Evolutionary conservation across 495 filamentous ascomycete species (phyloP).

Genomic region (Penicillium steckii): DNA sequence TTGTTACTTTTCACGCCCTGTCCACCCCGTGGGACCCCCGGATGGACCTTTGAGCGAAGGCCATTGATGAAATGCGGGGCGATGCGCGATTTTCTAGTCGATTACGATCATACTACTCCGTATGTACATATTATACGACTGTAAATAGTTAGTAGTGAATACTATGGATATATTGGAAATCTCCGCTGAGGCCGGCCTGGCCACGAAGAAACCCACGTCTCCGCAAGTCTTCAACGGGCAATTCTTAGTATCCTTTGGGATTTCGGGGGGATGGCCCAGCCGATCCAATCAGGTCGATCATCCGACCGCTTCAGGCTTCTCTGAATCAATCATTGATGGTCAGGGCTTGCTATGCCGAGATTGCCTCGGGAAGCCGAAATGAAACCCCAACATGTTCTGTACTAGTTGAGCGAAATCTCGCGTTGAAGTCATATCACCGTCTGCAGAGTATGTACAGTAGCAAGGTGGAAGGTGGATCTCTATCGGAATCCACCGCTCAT

Average conservation of each 20-base stretch:
- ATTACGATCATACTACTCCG: constrained; percentile 3
- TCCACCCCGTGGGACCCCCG: neutral
- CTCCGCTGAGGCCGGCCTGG: no score
- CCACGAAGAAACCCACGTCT: constrained; percentile 3
- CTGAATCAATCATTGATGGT: neutral
- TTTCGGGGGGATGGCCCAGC: neutral
- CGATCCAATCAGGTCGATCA: constrained; percentile 13
- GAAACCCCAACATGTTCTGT: neutral
- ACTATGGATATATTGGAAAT: no score
- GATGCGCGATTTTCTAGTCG: constrained; percentile 21
- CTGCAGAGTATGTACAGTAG: no score
- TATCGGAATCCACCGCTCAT: neutral
- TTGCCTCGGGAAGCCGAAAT: neutral
- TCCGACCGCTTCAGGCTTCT: constrained; percentile 1
- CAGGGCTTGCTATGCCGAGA: neutral
- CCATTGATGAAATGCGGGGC: neutral
- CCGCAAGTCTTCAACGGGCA: constrained; percentile 15
- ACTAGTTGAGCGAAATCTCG: neutral
- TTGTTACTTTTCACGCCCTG: neutral
- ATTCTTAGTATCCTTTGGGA: neutral
- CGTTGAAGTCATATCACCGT: neutral
- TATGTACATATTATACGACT: no score
- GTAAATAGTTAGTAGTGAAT: no score
- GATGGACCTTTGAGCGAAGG: neutral
- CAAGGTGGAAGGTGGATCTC: neutral